phyloP scores from a whole-genome alignment of 495 filamentous ascomycete species.

The Astrothelium subdiscretum region DNA sequence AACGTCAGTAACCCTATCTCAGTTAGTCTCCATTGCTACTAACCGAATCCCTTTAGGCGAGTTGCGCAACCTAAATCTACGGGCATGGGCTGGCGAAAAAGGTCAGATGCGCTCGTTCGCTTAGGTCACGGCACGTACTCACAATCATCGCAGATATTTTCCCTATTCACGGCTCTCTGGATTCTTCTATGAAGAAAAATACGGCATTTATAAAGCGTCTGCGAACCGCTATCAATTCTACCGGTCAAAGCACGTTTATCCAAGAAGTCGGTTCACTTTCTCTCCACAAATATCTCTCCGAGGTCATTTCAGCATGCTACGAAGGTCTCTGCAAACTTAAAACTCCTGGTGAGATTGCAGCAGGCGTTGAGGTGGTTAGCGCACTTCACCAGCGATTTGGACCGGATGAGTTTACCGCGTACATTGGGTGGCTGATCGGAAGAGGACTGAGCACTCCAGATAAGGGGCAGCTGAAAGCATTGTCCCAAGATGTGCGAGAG shows the following conservation, averaged over 20 bases:
- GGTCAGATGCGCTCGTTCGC: conserved; percentile 38
- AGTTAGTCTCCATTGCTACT: conserved; percentile 12
- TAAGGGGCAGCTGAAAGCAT: conserved; percentile 66
- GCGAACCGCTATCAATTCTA: conserved; percentile 72
- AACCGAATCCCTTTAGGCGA: conserved; percentile 50
- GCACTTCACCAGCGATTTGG: conserved; percentile 95
- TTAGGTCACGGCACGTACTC: not conserved
- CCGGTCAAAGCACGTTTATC: conserved; percentile 69
- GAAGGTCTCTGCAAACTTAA: conserved; percentile 91
- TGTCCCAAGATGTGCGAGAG: conserved; percentile 72
- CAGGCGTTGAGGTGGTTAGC: conserved; percentile 84
- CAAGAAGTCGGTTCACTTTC: conserved; percentile 88
- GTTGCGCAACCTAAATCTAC: conserved; percentile 73
- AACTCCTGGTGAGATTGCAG: conserved; percentile 75
- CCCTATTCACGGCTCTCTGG: conserved; percentile 65
- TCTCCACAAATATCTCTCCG: conserved; percentile 92
- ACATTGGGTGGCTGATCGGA: conserved; percentile 85
- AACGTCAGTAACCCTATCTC: conserved; percentile 45
- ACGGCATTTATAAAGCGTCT: conserved; percentile 97
- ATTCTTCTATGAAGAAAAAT: conserved; percentile 97
- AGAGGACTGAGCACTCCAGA: conserved; percentile 88
- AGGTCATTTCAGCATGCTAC: conserved; percentile 96
- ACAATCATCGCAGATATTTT: conserved; percentile 55
- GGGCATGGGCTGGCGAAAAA: conserved; percentile 77
- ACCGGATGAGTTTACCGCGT: conserved; percentile 77